Percentiles rank a stretch among this genome's conserved stretches.
Evolutionary conservation across 805 yeast species (phyloP).

Genomic region (Sporopachydermia lactativora): DNA sequence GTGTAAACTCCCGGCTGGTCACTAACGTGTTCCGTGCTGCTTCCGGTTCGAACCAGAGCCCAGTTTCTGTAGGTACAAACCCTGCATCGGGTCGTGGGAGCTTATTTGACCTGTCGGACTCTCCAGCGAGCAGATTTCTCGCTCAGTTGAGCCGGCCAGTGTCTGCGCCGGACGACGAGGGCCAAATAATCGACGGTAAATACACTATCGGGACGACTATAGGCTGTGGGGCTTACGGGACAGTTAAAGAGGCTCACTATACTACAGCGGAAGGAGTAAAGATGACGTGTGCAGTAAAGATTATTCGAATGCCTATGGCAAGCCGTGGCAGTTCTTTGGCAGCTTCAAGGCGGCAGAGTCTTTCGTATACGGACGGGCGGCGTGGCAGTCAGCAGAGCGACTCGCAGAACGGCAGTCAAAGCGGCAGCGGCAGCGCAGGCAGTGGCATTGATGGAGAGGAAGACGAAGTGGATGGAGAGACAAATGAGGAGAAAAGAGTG

Average conservation of each 20-base stretch:
- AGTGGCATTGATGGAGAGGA: background rate
- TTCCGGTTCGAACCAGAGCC: background rate
- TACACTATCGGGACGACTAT: constrained; percentile 54
- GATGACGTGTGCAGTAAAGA: constrained; percentile 7
- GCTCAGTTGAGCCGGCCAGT: constrained; percentile 1
- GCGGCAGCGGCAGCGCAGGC: constrained; percentile 10
- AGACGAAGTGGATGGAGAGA: constrained; percentile 11
- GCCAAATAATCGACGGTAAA: constrained; percentile 47
- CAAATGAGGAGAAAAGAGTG: constrained; percentile 19
- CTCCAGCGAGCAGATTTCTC: background rate
- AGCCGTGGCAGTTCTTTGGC: constrained; percentile 6
- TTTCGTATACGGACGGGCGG: background rate
- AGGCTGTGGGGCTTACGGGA: constrained; percentile 88
- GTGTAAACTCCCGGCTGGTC: background rate
- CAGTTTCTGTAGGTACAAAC: background rate
- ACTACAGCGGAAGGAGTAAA: constrained; percentile 15
- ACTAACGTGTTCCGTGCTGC: background rate
- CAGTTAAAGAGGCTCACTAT: constrained; percentile 52
- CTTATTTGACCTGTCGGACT: background rate
- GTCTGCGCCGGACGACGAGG: constrained; percentile 37
- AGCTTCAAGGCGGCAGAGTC: constrained; percentile 16
- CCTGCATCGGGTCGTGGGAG: background rate
- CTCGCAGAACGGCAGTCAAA: constrained; percentile 15
- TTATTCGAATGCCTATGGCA: background rate
- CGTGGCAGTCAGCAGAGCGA: constrained; percentile 49